These are phyloP conservation scores for Blastobotrys arbuscula DNA, from an alignment of 1,139 yeast species.

Conservation along the genomic window DNA sequence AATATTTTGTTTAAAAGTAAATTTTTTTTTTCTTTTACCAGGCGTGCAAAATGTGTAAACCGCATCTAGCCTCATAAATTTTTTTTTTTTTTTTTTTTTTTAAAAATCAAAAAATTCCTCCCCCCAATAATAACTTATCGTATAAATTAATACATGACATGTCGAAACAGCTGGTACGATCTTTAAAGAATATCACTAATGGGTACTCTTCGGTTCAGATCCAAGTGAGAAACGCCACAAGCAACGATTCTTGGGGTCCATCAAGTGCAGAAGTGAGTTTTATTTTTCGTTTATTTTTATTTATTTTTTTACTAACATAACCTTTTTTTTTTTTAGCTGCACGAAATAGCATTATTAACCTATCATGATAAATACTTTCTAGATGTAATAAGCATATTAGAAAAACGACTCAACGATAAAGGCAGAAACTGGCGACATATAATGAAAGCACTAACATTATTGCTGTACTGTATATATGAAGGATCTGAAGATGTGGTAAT, in stretches of 20 bases:
- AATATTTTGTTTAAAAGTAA: background rate
- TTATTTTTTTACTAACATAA: too few species aligned
- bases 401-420: slow-evolving; percentile 86
- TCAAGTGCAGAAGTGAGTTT: slow-evolving; percentile 47
- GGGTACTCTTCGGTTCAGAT: slow-evolving; percentile 86
- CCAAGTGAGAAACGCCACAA: slow-evolving; percentile 81
- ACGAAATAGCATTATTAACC: slow-evolving; percentile 73
- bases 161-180: slow-evolving; percentile 62
- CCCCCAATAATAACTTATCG: too few species aligned
- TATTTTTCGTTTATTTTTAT: too few species aligned
- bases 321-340: slow-evolving; percentile 41
- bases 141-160: background rate
- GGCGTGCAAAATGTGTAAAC: background rate
- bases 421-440: slow-evolving; percentile 98
- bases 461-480: slow-evolving; percentile 77
- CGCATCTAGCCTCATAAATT: background rate
- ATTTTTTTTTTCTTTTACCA: background rate
- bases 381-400: slow-evolving; percentile 91
- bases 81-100: too few species aligned
- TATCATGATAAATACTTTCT: slow-evolving; percentile 67
- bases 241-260: slow-evolving; percentile 86
- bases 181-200: slow-evolving; percentile 84
- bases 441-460: slow-evolving; percentile 79
- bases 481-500: slow-evolving; percentile 84
- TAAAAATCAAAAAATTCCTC: too few species aligned